Base-by-base conservation (phyloP, 2,329 filamentous ascomycete genomes). In the Harringtonia lauricola region DNA sequence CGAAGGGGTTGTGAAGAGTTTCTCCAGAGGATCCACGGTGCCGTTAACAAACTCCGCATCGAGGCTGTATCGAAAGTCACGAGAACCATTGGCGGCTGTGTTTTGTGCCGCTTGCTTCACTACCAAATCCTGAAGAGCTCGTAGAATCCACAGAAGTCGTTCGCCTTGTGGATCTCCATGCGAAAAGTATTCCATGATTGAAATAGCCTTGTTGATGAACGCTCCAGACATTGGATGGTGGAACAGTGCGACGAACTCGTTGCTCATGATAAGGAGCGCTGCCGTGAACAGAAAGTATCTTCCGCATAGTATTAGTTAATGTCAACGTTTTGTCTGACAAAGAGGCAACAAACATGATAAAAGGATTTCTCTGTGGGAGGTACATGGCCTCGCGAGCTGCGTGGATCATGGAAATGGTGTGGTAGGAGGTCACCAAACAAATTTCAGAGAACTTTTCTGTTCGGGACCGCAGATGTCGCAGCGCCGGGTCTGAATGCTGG, bases 261-360 rank as follows among this genome's bases (percentile, higher is more conserved):
- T 79, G 50, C 71, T 73, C 36, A 76, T 57, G 4, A 77, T 61
- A 28, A 78, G 63, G 2, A 79, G 61, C 0, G 67, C 63, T 1
- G 74, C 70, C 6, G 73, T 64, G 47, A 77, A 78, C 33, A 79
- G 62, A 43, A 72, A 75, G 51, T 77, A 70, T 50, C 75, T 79
- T n/a, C n/a, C n/a, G n/a, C n/a, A n/a, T n/a, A n/a, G n/a, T n/a
- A 15, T 5, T 1, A 26, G 4, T n/a, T 17, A 19, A 29, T 26
- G 14, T 42, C 12, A 42, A 49, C 21, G 47, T 39, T 13, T 18
- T 24, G 47, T 39, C n/a, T 18, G 12, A 8, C 21, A 39, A 7
- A 13, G 22, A 24, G 37, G n/a, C 10, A 24, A 43, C 34, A 8
- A 17, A 36, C 74, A 76, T 65, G 42, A 75, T 61, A 47, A 78